These are phyloP conservation scores for Colletotrichum sp. DNA, from an alignment of 2,329 filamentous ascomycete genomes.

Conservation along the genomic window DNA sequence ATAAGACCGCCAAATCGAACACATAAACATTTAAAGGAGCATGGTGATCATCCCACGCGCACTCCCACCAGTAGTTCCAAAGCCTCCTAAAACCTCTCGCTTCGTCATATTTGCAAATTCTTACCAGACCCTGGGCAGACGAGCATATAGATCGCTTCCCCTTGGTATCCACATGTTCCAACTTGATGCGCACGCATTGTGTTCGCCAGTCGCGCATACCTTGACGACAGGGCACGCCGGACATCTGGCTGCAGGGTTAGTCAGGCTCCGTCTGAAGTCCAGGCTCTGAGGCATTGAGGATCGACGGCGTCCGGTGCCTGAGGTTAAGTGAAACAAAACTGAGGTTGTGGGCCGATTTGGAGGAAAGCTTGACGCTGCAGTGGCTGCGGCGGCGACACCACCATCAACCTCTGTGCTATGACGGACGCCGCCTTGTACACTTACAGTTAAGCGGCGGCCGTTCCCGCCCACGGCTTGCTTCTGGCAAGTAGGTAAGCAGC, in stretches of 20 bases:
- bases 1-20: neutral
- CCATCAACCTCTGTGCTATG: neutral
- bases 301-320: neutral
- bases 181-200: neutral
- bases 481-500: neutral
- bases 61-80: neutral
- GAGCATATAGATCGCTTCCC: neutral
- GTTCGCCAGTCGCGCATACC: neutral
- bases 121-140: neutral
- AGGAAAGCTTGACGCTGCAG: slow-evolving; percentile 2
- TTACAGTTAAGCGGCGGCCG: slow-evolving; percentile 5
- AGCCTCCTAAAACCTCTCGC: neutral
- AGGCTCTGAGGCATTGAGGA: slow-evolving; percentile 10
- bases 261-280: slow-evolving; percentile 4
- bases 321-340: slow-evolving; percentile 21
- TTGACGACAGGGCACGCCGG: neutral
- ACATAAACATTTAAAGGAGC: neutral
- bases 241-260: neutral
- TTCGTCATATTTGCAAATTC: neutral
- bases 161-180: neutral
- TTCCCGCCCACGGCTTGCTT: slow-evolving; percentile 1
- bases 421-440: neutral
- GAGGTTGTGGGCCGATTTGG: slow-evolving; percentile 5
- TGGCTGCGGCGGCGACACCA: neutral
- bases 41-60: neutral